Base-by-base conservation (phyloP, 306 rosid genomes). In the Cucumis hystrix region DNA sequence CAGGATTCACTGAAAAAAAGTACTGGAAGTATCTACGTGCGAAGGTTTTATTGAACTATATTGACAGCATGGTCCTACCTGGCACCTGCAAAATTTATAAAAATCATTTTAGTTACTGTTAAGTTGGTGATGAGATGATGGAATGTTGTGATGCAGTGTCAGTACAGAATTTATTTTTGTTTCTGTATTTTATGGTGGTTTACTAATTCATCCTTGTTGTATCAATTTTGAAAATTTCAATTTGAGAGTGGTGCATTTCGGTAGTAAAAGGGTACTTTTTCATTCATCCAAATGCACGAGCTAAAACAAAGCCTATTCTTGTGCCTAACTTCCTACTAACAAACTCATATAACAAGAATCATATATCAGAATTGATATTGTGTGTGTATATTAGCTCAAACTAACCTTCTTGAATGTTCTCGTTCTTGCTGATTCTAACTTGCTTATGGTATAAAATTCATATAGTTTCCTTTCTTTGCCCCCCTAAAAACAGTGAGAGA, bases 401-500 rank as follows among this genome's bases (percentile, higher is more conserved):
- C 30, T 66, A 67, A 66, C 16, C 16, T 67, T 40, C 30, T 40
- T 67, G 18, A 63, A n/a, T 67, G 51, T 40, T 67, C 18, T 35
- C 11, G 9, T 45, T 45, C 56, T 43, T 41, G 11, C 17, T 45
- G 55, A 21, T 39, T 14, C 75, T 69, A 21, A 11, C 6, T 69
- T 68, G 13, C 6, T 69, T 69, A 43, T 45, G 56, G 57, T 69
- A 11, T 39, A 5, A 45, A 43, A 14, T 45, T 69, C 56, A 67
- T 13, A 69, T 69, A 43, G 35, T 70, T 33, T 45, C 40, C 8
- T 7, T 39, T 7, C 54, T 66, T 79, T 78, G 20, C 67, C 57
- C 74, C 49, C 47, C 12, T 79, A 51, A 68, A 80, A 66, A 70
- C 82, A 87, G 91, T 35, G 88, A 86, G 77, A 90, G 76, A 37